These are phyloP conservation scores for Hortiboletus campestris DNA, from an alignment of 768 basidiomycete species.

Conservation along the genomic window DNA sequence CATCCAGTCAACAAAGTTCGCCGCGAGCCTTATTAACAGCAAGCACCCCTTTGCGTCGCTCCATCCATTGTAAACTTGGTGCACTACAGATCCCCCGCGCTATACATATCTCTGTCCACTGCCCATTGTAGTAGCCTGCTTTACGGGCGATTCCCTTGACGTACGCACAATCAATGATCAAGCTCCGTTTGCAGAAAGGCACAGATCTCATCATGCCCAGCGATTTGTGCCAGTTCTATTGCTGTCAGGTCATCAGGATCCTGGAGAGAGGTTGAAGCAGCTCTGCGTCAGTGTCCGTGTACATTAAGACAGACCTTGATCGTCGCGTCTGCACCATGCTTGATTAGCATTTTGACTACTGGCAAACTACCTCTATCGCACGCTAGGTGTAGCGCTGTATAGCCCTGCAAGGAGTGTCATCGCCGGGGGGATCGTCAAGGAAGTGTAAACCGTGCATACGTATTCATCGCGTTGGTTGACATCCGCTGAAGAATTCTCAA, in stretches of 20 bases:
- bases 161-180: slow-evolving; percentile 18
- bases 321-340: slow-evolving; percentile 59
- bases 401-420: slow-evolving; percentile 54
- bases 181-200: slow-evolving; percentile 21
- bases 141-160: background rate
- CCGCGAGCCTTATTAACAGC: background rate
- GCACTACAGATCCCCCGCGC: background rate
- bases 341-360: slow-evolving; percentile 56
- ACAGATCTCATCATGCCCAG: slow-evolving; percentile 56
- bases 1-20: background rate
- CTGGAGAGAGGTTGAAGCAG: slow-evolving; percentile 35
- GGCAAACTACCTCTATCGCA: slow-evolving; percentile 72
- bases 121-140: slow-evolving; percentile 8
- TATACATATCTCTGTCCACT: slow-evolving; percentile 1
- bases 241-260: slow-evolving; percentile 67
- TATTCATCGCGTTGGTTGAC: slow-evolving; percentile 68
- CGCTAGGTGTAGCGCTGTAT: slow-evolving; percentile 84
- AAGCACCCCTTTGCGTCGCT: background rate
- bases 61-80: background rate
- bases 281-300: background rate
- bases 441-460: slow-evolving; percentile 46
- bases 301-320: slow-evolving; percentile 51
- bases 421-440: background rate
- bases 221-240: slow-evolving; percentile 55
- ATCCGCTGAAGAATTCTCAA: slow-evolving; percentile 40